Base-by-base conservation (phyloP, 192 early-diverging fungal species). In the Paraglomus occultum region DNA sequence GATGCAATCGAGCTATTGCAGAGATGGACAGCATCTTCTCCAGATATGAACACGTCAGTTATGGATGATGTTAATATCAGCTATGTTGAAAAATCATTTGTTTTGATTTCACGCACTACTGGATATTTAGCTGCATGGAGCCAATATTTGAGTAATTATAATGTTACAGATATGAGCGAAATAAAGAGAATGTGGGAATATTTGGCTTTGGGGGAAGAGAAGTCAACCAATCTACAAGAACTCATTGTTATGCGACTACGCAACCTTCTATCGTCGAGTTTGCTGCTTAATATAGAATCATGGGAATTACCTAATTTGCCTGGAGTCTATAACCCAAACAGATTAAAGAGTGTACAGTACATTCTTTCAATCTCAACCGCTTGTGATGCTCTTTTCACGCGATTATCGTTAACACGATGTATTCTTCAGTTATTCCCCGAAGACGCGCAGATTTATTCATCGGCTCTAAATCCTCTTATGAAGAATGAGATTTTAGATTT, bases 271-370 rank as follows among this genome's bases (percentile, higher is more conserved):
- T 31, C 31, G 31, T 31, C 31, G 31, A 31, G 31, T 31, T 1
- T 3, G 31, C 31, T 31, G 51, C 6, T 9, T 65, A 51, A 22
- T 23, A 39, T 42, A 58, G 17, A 23, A 59, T 49, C 15, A 59
- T 70, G 67, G 67, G 44, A 70, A 38, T 22, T 70, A 46, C 11
- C 67, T 9, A 70, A 70, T 70, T 70, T 59, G 10, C 52, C 67
- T 2, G 67, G 67, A 23, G 55, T 47, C 10, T 58, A 70, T 70
- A 23, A 50, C 39, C 44, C 67, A 38, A 31, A 31, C 31, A 31
- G 31, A 31, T 31, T 31, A 31, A 31, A 31, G 31, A 31, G 31
- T 3, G 31, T 31, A 3, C 31, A 3, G 31, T 31, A 31, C 31
- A 31, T 31, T 31, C 31, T 31, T 31, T 31, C 31, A 31, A 31